Base-by-base conservation (phyloP, 2,329 filamentous ascomycete genomes). In the Alternaria rosae region DNA sequence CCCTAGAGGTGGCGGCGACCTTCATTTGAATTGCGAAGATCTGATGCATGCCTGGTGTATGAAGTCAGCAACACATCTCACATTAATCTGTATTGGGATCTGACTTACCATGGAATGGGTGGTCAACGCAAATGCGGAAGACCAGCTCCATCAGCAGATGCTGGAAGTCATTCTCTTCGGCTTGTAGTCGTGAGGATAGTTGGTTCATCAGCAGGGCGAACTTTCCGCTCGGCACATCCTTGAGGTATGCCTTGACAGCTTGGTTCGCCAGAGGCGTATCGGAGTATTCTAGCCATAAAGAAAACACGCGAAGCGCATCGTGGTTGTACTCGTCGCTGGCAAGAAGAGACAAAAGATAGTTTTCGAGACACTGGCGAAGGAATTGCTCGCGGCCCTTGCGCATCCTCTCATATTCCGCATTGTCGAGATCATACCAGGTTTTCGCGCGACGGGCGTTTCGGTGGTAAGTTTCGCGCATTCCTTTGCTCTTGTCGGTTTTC, bases 201-300 rank as follows among this genome's bases (percentile, higher is more conserved):
- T 99, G 95, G 73, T 97, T 99, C 89, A 97, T 97, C 54, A 99
- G 83, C 4, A 91, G 82, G 1, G 93, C 94, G 76, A 99, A 97
- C 75, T 99, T 99, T 63, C 92, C 88, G 61, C 92, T 97, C 2
- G 94, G 91, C 0, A 98, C 94, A 54, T 87, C 84, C 5, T 83
- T 80, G 15, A 99, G 83, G 72, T 93, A 83, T 61, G 86, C 88
- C 57, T 83, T 83, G 20, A 97, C 93, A 2, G 92, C 90, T 48
- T 87, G 86, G 71, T 97, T 98, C 4, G 93, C 92, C 26, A 88
- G 85, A 6, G 88, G 84, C 61, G 91, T 90, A n/a, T 88, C 87
- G 0, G 92, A 91, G 64, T 94, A 88, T 75, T 97, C 93, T 10
- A 99, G 86, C 95, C 95, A 99, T 17, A 99, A 82, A 0, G 95